phyloP scores from a whole-genome alignment of 2,329 filamentous ascomycete genomes.

The Talaromyces sp. region DNA sequence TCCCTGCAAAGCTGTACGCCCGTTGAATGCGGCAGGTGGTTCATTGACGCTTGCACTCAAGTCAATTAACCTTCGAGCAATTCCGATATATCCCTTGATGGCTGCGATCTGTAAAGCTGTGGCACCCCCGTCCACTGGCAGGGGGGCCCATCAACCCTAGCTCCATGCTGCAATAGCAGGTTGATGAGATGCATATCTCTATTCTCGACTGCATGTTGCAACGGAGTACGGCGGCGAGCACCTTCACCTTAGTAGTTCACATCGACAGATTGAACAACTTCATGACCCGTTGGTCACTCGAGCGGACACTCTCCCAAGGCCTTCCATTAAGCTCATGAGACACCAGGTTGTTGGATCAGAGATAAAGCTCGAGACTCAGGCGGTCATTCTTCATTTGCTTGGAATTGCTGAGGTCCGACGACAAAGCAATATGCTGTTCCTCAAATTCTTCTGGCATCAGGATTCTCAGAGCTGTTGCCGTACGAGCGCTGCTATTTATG shows the following conservation, averaged over 20 bases:
- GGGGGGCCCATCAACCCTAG: conserved; percentile 19
- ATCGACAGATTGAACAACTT: background rate
- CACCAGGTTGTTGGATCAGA: background rate
- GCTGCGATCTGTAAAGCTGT: background rate
- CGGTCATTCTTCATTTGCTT: background rate
- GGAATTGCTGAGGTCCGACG: background rate
- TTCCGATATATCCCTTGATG: background rate
- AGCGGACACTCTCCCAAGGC: background rate
- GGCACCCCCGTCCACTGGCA: background rate
- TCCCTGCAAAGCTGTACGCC: conserved; percentile 25
- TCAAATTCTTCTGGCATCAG: background rate
- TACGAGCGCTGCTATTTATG: background rate
- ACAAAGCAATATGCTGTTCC: background rate
- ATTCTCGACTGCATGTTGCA: conserved; percentile 6
- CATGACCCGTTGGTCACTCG: background rate
- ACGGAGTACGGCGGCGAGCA: background rate
- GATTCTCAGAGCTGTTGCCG: background rate
- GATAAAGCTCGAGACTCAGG: background rate
- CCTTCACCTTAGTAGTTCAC: background rate
- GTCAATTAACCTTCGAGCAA: background rate
- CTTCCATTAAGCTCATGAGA: background rate
- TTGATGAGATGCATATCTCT: conserved; percentile 1
- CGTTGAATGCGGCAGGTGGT: conserved; percentile 4
- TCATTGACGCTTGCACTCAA: background rate
- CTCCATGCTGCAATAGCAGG: background rate